Evolutionary conservation across 2,329 filamentous ascomycete genomes (phyloP), one percentile per base, ranked within the genome.

Genomic region (Pseudogymnoascus sp.): DNA sequence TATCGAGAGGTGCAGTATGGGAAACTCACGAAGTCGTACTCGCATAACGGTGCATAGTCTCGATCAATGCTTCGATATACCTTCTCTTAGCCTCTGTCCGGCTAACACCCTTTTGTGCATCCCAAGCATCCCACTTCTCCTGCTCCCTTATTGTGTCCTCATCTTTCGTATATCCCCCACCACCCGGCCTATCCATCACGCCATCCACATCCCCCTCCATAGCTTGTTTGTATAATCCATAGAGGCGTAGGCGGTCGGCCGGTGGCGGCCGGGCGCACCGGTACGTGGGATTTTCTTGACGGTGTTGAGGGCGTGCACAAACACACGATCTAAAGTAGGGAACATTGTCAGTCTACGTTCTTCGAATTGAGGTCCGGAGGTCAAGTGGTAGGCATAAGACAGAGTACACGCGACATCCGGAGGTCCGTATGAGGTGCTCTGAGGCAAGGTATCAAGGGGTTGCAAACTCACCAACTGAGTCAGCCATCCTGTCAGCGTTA

Each of bases 171-270:
- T 79, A 78, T 7, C 78, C 77, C 18, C 77, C 79, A 25, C 79
- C 77, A 25, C 77, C 77, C 40, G 95, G 93, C 52, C 92, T 85
- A 70, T 93, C 88, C 88, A 97, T 96, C 59, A 97, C 91, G 59
- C 91, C 90, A 69, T 95, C 90, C 35, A 97, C 93, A 76, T 99
- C 91, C 59, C 95, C 95, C 79, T 99, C 93, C 95, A 97, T 97
- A 66, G 92, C 92, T 77, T 99, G 95, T 75, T 99, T 99, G 80
- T 99, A 99, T 68, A 99, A 83, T 67, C 95, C 95, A 88, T 99
- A 99, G 65, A 99, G 88, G 63, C 90, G 89, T 69, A 99, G 82
- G 63, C 95, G 88, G 72, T 96, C 93, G 65, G 83, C 80, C 1
- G 92, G 85, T 58, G 95, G 95, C 52, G 95, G 95, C 66, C 95